Evolutionary conservation across 1,284 basidiomycete species (phyloP).

Genomic region (Paramarasmius palmivorus): DNA sequence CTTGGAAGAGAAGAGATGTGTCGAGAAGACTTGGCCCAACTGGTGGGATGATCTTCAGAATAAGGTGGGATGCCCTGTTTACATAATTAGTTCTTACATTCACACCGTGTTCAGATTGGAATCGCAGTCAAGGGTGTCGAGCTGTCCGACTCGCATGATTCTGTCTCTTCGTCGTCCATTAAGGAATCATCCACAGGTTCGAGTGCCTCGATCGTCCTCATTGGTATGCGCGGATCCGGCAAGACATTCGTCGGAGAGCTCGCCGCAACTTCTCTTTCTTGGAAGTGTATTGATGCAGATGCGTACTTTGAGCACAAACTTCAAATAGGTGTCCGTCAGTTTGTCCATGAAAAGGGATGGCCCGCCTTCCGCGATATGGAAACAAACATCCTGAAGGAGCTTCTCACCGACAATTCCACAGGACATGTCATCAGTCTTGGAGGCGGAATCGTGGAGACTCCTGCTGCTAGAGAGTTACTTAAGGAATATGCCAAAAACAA

Average conservation of each 20-base stretch:
- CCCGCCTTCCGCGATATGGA: conserved; percentile 72
- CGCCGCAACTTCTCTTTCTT: conserved; percentile 73
- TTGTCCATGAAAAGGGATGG: conserved; percentile 80
- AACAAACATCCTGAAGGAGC: conserved; percentile 55
- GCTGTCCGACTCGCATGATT: conserved; percentile 48
- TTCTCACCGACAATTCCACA: conserved; percentile 57
- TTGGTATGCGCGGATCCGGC: conserved; percentile 97
- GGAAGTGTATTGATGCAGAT: conserved; percentile 90
- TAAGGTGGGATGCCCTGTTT: conserved; percentile 54
- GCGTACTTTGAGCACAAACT: conserved; percentile 72
- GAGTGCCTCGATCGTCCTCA: conserved; percentile 77
- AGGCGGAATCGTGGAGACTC: conserved; percentile 92
- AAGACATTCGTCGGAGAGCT: conserved; percentile 89
- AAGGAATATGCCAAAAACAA: conserved; percentile 62
- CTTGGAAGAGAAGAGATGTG: conserved; percentile 95
- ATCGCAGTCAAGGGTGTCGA: conserved; percentile 86
- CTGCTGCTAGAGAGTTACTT: conserved; percentile 71
- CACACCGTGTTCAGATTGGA: conserved; percentile 67
- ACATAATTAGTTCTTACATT: not conserved
- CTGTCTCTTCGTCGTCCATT: conserved; percentile 18
- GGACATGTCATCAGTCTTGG: conserved; percentile 89
- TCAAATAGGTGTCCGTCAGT: conserved; percentile 69
- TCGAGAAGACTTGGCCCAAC: conserved; percentile 99
- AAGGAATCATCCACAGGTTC: conserved; percentile 42
- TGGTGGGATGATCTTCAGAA: conserved; percentile 99